Base-by-base conservation (phyloP, 805 yeast species). In the Candida insectalens region DNA sequence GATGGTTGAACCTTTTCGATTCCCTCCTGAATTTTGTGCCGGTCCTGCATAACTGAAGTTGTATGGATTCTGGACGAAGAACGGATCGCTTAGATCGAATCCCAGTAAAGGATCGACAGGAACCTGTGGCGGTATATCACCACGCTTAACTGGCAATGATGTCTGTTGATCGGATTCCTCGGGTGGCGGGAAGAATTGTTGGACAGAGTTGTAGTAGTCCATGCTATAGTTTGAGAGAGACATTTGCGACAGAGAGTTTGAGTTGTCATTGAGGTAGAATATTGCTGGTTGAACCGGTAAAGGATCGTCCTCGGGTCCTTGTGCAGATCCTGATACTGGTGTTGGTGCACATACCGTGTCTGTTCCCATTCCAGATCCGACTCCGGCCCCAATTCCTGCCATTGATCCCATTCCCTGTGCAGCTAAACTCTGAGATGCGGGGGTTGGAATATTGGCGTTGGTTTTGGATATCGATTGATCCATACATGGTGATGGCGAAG, bases 1-100 rank as follows among this genome's bases (percentile, higher is more conserved):
- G n/a, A n/a, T n/a, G n/a, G n/a, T n/a, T n/a, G n/a, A n/a, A n/a
- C n/a, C n/a, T n/a, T n/a, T n/a, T n/a, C n/a, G n/a, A n/a, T n/a
- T n/a, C n/a, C n/a, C n/a, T n/a, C n/a, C n/a, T n/a, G n/a, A n/a
- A n/a, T n/a, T n/a, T n/a, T n/a, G n/a, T n/a, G 25, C 12, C n/a
- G 33, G 9, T 6, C 39, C 55, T 52, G 50, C 52, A 53, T 47
- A 47, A 7, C 68, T 67, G 35, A 66, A 50, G 40, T 65, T 67
- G 29, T 58, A 67, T 3, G 74, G 73, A 41, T 67, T 66, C 13
- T 68, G 66, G 30, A 69, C 55, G 63, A 70, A 68, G 40, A 70
- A 70, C 5, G 76, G 76, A 46, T 70, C 77, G 31, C 54, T 57
- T 25, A 66, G 45, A 36, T 53, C 53, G 42, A 65, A 59, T 7